Evolutionary conservation across 805 yeast species (phyloP).

Genomic region (Groenewaldozyma salmanticensis): DNA sequence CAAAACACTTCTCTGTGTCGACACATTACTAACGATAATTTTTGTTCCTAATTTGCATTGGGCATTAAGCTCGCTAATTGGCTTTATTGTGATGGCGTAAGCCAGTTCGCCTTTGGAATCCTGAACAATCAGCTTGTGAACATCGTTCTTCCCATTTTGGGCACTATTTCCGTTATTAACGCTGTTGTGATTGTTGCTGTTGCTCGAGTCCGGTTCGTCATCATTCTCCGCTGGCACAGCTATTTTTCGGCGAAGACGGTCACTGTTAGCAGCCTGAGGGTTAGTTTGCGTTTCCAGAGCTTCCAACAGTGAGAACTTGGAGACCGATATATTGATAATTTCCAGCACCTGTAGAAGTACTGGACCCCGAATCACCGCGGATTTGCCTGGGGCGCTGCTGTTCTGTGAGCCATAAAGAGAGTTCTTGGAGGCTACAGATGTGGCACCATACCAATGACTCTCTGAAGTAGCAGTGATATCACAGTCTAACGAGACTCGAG

Average conservation of each 20-base stretch:
- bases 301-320: constrained; percentile 25
- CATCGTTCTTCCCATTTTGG: constrained; percentile 2
- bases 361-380: constrained; percentile 7
- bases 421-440: neutral
- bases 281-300: constrained; percentile 2
- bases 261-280: constrained; percentile 5
- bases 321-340: constrained; percentile 16
- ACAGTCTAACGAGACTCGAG: neutral
- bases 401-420: too few relatives aligned
- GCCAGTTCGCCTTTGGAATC: constrained; percentile 10
- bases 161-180: too few relatives aligned
- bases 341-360: constrained; percentile 17
- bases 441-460: neutral
- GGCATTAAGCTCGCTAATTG: constrained; percentile 4
- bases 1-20: constrained; percentile 11
- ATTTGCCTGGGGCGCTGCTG: neutral
- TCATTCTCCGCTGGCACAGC: constrained; percentile 1
- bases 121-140: constrained; percentile 12
- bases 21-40: constrained; percentile 5
- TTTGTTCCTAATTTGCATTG: constrained; percentile 8
- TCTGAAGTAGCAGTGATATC: neutral
- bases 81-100: constrained; percentile 8
- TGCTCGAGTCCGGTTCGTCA: neutral
- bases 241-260: constrained; percentile 3
- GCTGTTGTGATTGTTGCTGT: neutral